Evolutionary conservation across 1,284 basidiomycete genomes (phyloP), one percentile per base, ranked within the genome.

Genomic region (Cutaneotrichosporon cavernicola): DNA sequence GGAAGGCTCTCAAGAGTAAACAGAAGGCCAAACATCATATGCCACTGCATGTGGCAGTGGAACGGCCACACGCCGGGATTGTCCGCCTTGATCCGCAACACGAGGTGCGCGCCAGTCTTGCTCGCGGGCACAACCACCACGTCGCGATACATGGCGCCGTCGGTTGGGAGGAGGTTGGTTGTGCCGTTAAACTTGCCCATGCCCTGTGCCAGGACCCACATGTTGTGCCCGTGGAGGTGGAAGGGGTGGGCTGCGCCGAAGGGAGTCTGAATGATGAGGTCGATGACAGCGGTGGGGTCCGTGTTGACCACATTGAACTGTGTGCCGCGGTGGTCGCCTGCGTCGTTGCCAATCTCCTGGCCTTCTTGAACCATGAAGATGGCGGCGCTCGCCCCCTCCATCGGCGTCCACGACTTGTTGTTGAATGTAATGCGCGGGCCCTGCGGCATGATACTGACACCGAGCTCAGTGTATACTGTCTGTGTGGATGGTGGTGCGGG

Each of bases 181-280:
- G 62, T 58, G 34, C 46, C 63, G 59, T 61, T 62, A 21, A 53
- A 68, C 26, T 65, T 65, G 43, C 56, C 49, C 8, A 36, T 32
- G 5, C 66, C 70, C 13, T 49, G 38, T 6, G 56, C 62, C 36
- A 74, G 57, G 62, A 74, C 32, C 66, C 65, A 70, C 59, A 74
- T 72, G 13, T 58, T 60, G 65, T 71, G 69, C 21, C 72, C 73
- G 65, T 75, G 73, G 36, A 75, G 60, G 53, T 75, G 73, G 62
- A 73, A 73, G 10, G 73, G 73, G 52, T 75, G 73, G 30, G 60
- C 50, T 13, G 70, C 67, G 56, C 74, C 73, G 58, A 72, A 71
- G 46, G 67, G 64, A 2, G 60, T 61, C 61, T 72, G 70, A 58
- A 73, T 57, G 26, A 73, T 58, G 8, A 74, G 49, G 38, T 73